Percentiles rank a stretch among this genome's conserved stretches.
These are phyloP conservation scores for Aspergillus brasiliensis DNA, from an alignment of 2,329 filamentous ascomycete genomes.

Conservation along the genomic window DNA sequence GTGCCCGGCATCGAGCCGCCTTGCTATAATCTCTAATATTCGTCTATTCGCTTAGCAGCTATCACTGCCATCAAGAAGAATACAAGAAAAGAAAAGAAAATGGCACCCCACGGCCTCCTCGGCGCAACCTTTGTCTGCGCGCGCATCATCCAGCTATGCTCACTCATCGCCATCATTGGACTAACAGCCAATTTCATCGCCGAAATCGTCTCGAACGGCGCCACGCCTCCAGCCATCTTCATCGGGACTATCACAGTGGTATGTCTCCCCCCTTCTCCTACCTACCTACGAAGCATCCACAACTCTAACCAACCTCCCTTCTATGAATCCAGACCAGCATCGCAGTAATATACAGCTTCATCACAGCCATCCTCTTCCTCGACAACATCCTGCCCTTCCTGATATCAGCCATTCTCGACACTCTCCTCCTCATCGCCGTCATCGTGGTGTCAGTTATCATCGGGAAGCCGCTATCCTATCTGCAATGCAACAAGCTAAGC, in stretches of 20 bases:
- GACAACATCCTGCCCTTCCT: conserved; percentile 76
- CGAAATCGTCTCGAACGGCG: conserved; percentile 68
- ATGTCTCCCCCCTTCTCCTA: conserved; percentile 44
- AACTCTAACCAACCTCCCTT: neutral
- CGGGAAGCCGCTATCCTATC: conserved; percentile 76
- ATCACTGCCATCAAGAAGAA: neutral
- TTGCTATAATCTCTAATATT: conserved; percentile 4
- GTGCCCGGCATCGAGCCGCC: neutral
- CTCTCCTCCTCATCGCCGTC: conserved; percentile 71
- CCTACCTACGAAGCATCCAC: conserved; percentile 21
- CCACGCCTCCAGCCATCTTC: conserved; percentile 69
- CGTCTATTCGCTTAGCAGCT: neutral
- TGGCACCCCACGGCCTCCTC: conserved; percentile 64
- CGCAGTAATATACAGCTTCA: conserved; percentile 74
- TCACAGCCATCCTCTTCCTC: conserved; percentile 79
- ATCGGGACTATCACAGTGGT: conserved; percentile 80
- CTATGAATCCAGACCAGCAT: conserved; percentile 65
- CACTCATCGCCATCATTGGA: conserved; percentile 76
- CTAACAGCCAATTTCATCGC: conserved; percentile 81
- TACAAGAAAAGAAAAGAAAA: conserved; percentile 11
- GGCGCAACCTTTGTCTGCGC: conserved; percentile 77
- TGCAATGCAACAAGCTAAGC: conserved; percentile 67
- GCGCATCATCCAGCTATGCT: conserved; percentile 69
- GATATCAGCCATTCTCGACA: conserved; percentile 67
- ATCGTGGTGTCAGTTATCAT: conserved; percentile 76